Evolutionary conservation across 805 yeast genomes (phyloP).

Genomic region (Cyberlindnera lachancei): DNA sequence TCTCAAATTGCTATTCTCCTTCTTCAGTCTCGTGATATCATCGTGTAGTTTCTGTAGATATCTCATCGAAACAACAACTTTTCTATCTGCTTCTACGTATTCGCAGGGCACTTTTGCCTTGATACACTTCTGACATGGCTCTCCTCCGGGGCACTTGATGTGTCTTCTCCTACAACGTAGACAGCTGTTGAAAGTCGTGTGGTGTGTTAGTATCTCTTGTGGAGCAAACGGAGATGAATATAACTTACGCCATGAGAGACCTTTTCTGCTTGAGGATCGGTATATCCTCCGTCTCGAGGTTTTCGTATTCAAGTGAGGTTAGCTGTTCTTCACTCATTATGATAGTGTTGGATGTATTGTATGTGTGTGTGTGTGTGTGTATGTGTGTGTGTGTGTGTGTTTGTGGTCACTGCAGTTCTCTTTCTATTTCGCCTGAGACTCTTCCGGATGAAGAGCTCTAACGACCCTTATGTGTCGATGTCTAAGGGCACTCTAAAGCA

Average conservation of each 20-base stretch:
- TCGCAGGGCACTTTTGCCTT: constrained; percentile 54
- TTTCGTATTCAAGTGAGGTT: constrained; percentile 5
- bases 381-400: too few relatives aligned
- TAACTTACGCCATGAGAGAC: constrained; percentile 17
- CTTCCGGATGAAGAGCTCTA: too few relatives aligned
- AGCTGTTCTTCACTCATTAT: too few relatives aligned
- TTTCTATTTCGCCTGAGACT: too few relatives aligned
- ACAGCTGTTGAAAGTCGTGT: too few relatives aligned
- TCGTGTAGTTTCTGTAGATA: constrained; percentile 62
- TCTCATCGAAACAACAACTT: constrained; percentile 65
- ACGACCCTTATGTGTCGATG: too few relatives aligned
- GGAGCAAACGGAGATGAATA: neutral
- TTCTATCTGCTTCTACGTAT: constrained; percentile 64
- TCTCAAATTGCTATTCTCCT: constrained; percentile 54
- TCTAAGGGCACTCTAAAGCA: too few relatives aligned
- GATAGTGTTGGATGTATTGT: too few relatives aligned
- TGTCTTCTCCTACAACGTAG: constrained; percentile 65
- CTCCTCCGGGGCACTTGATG: constrained; percentile 71
- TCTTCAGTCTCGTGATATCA: constrained; percentile 56
- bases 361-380: too few relatives aligned
- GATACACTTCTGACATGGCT: constrained; percentile 60
- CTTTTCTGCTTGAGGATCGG: constrained; percentile 18
- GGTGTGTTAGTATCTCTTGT: too few relatives aligned
- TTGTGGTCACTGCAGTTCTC: too few relatives aligned
- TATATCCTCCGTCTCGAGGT: constrained; percentile 6